Conservation (phyloP, 208 protist species). For the Leishmania amazonensis region DNA sequence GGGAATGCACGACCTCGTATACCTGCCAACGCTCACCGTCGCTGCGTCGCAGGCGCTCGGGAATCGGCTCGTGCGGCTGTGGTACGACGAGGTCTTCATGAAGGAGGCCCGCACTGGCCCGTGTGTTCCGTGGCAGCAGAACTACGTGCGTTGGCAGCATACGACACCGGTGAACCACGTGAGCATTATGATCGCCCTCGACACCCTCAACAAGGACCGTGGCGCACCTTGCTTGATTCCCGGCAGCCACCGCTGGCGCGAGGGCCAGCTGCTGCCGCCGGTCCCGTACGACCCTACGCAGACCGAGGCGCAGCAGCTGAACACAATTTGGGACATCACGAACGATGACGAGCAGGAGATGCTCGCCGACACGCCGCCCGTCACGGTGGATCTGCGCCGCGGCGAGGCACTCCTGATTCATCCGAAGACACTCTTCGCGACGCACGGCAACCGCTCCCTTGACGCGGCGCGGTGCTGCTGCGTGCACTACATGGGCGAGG, state of each 20-base stretch:
- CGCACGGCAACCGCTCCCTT: conserved; percentile 80
- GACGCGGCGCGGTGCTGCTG: conserved; percentile 56
- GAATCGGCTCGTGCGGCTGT: conserved; percentile 78
- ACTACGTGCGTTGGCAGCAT: conserved; percentile 84
- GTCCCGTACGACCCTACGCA: conserved; percentile 68
- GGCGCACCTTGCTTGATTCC: conserved; percentile 83
- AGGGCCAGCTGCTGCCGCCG: conserved; percentile 66
- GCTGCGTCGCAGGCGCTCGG: conserved; percentile 80
- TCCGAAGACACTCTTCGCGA: conserved; percentile 76
- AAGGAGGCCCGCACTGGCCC: conserved; percentile 73
- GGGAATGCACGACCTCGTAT: conserved; percentile 89
- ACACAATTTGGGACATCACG: conserved; percentile 85
- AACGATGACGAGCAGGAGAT: conserved; percentile 79
- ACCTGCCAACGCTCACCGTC: conserved; percentile 78
- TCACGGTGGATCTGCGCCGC: conserved; percentile 71
- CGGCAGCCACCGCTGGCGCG: conserved; percentile 83
- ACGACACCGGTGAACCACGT: conserved; percentile 74
- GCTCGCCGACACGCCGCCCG: conserved; percentile 81
- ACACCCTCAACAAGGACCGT: conserved; percentile 82
- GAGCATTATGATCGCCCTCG: conserved; percentile 76
- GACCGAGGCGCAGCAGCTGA: conserved; percentile 77
- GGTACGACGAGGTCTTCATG: conserved; percentile 88
- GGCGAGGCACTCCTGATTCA: conserved; percentile 85
- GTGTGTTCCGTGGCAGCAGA: conserved; percentile 85
- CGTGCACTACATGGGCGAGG: conserved; percentile 80